These are phyloP conservation scores for Suhomyces choctaworum DNA, from an alignment of 1,139 yeast genomes.

Conservation along the genomic window DNA sequence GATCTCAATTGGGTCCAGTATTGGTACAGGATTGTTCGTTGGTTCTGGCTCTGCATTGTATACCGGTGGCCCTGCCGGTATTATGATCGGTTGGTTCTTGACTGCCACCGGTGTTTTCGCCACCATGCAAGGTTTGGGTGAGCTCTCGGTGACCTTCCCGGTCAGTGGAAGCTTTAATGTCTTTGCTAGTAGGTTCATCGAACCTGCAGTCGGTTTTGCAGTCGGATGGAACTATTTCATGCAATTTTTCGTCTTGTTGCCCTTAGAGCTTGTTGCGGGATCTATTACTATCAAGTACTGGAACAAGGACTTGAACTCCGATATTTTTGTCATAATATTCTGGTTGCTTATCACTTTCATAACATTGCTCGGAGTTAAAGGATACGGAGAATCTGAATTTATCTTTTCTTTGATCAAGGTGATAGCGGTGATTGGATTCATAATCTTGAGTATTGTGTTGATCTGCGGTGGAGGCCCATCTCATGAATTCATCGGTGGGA, in stretches of 20 bases:
- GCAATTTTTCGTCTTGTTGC: conserved; percentile 29
- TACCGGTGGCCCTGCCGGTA: conserved; percentile 75
- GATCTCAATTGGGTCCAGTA: conserved; percentile 66
- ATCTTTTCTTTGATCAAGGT: conserved; percentile 40
- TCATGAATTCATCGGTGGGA: conserved; percentile 27
- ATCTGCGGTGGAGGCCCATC: conserved; percentile 41
- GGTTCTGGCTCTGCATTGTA: conserved; percentile 34
- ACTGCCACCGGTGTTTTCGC: conserved; percentile 22
- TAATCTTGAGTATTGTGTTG: conserved; percentile 42
- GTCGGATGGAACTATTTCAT: conserved; percentile 46
- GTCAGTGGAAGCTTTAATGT: conserved; percentile 42
- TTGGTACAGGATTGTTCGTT: conserved; percentile 59
- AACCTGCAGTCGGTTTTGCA: conserved; percentile 44
- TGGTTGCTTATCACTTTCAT: conserved; percentile 38
- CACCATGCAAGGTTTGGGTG: conserved; percentile 46
- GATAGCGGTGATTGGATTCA: conserved; percentile 41
- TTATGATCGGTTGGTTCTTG: conserved; percentile 50
- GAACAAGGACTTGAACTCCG: conserved; percentile 39
- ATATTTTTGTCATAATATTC: conserved; percentile 40
- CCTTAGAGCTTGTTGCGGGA: conserved; percentile 38
- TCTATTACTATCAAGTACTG: conserved; percentile 44
- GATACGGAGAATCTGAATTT: conserved; percentile 49
- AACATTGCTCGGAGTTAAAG: conserved; percentile 42
- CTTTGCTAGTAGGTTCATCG: conserved; percentile 42
- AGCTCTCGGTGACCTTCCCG: conserved; percentile 40